Percentiles rank a stretch among this genome's conserved stretches.
These are phyloP conservation scores for Fistulifera pelliculosa DNA, from an alignment of 108 stramenopile species.

Conservation along the genomic window DNA sequence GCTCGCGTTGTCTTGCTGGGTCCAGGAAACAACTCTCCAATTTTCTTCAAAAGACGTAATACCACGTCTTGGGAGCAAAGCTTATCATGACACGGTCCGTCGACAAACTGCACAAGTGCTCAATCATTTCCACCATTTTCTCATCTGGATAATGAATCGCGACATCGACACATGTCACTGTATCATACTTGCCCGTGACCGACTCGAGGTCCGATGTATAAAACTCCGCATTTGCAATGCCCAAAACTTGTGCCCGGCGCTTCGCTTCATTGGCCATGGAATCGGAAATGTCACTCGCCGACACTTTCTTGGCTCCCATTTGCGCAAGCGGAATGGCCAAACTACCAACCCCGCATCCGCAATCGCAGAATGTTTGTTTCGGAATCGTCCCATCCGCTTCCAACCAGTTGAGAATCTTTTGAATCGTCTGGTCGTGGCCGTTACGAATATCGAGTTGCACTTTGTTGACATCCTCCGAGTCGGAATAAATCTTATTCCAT, in stretches of 20 bases:
- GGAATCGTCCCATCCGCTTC: constrained; percentile 61
- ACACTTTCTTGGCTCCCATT: constrained; percentile 80
- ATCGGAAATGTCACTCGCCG: constrained; percentile 88
- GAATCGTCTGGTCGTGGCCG: constrained; percentile 93
- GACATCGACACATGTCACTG: constrained; percentile 95
- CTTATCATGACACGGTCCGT: constrained; percentile 84
- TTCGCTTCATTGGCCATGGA: constrained; percentile 90
- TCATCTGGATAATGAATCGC: constrained; percentile 97
- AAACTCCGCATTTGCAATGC: constrained; percentile 74
- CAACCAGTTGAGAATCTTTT: constrained; percentile 92
- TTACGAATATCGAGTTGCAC: constrained; percentile 93
- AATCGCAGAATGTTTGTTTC: constrained; percentile 84
- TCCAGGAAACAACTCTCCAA: constrained; percentile 95
- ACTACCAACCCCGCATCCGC: constrained; percentile 88
- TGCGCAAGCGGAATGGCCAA: constrained; percentile 91
- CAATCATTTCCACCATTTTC: constrained; percentile 90
- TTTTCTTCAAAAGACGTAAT: constrained; percentile 88
- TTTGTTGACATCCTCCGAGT: constrained; percentile 88
- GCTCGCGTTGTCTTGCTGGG: constrained; percentile 94
- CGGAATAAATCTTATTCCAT: constrained; percentile 96
- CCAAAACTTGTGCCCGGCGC: constrained; percentile 71
- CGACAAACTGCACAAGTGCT: constrained; percentile 76
- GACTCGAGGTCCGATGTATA: constrained; percentile 92
- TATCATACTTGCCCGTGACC: constrained; percentile 84
- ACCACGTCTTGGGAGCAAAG: constrained; percentile 96